These are phyloP conservation scores for Anisodus acutangulus DNA, from an alignment of 257 asterid species.

Conservation along the genomic window DNA sequence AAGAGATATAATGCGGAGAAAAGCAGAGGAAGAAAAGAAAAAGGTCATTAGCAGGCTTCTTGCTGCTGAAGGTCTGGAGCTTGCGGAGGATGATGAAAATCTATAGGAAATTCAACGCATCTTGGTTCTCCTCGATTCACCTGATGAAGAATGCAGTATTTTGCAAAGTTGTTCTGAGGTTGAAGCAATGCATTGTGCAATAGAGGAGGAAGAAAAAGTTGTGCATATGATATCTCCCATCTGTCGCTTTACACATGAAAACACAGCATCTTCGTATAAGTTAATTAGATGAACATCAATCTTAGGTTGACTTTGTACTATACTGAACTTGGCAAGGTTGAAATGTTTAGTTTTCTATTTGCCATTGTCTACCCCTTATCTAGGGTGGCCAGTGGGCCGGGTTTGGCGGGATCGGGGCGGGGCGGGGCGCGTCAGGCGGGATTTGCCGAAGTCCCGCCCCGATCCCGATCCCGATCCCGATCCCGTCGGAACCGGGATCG, in stretches of 20 bases:
- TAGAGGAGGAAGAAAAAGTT: conserved; percentile 19
- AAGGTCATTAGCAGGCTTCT: conserved; percentile 69
- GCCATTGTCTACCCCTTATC: not conserved
- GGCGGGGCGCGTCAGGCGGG: too few relatives aligned
- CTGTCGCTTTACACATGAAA: not conserved
- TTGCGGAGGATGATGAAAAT: conserved; percentile 62
- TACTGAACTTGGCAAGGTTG: not conserved
- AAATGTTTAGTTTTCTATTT: not conserved
- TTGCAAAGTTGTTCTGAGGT: not conserved
- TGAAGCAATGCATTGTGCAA: conserved; percentile 3
- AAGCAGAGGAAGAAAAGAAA: conserved; percentile 80
- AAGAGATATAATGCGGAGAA: conserved; percentile 74
- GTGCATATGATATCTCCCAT: conserved; percentile 26
- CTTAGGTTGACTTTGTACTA: not conserved
- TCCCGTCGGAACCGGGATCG: too few relatives aligned
- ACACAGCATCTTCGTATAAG: not conserved
- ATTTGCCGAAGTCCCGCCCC: too few relatives aligned
- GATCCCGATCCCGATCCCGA: too few relatives aligned
- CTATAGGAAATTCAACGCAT: conserved; percentile 27
- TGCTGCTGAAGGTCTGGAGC: conserved; percentile 97
- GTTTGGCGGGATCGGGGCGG: too few relatives aligned
- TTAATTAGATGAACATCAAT: not conserved
- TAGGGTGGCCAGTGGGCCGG: too few relatives aligned
- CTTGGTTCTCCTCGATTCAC: conserved; percentile 19
- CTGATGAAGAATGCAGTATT: not conserved